Evolutionary conservation across 371 early-diverging fungal species (phyloP), one percentile per base, ranked within the genome.

Genomic region (Cladochytrium tenue): DNA sequence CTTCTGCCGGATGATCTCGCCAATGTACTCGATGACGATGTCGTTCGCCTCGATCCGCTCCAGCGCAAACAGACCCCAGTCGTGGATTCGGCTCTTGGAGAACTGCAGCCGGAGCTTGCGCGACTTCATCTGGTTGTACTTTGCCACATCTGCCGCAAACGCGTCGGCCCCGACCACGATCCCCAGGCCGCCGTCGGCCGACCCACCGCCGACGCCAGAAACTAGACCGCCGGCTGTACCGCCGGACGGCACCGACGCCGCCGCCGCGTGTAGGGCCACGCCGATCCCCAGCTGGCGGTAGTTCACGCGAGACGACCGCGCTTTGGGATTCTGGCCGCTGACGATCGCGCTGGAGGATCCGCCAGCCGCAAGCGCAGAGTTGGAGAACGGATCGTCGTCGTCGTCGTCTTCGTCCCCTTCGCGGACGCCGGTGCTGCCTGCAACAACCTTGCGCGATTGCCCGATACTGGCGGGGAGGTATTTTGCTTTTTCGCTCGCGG

Each of bases 21-120:
- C 99, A 53, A 97, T 92, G 71, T 99, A 99, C 78, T 97, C 95
- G 62, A 98, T 96, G 32, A 98, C 95, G 84, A 98, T 90, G 61
- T 98, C 98, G 70, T 89, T 86, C 30, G 89, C 88, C 66, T 91
- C 92, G 61, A 98, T 95, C 43, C 83, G 85, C 75, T 95, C 95
- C 70, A 88, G 83, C 5, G 97, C 93, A 88, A 93, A 98, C 66
- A 97, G 76, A 0, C 98, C 98, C 95, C 94, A 96, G 75, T 93
- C 93, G 73, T 98, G 98, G 71, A 98, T 98, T 17, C 87, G 82
- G 3, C 92, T 91, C 69, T 90, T 91, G 1, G 92, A 93, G 74
- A 98, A 95, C 43, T 86, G 83, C 28, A 98, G 82, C 53, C 89
- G 86, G 72, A 94, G 94, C 71, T 90, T 92, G 25, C 96, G 88